Evolutionary conservation across 495 filamentous ascomycete species (phyloP).

Genomic region (Aspergillus carlsbadensis): DNA sequence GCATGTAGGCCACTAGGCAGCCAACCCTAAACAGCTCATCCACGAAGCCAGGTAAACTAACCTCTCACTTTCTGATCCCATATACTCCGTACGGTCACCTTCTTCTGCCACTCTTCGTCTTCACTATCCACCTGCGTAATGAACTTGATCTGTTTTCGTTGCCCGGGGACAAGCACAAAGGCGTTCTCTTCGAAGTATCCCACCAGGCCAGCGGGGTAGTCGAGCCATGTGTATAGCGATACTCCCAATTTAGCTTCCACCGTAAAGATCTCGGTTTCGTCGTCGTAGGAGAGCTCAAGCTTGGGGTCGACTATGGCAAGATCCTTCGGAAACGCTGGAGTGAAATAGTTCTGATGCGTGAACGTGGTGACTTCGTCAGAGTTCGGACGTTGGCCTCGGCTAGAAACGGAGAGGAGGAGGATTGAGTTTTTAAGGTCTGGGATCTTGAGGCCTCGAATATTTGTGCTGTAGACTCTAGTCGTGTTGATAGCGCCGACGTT

Average conservation of each 20-base stretch:
- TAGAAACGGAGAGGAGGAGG: constrained; percentile 55
- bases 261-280: constrained; percentile 43
- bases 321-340: constrained; percentile 51
- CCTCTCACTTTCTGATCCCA: constrained; percentile 57
- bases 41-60: no score
- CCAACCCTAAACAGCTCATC: no score
- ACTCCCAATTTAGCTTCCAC: constrained; percentile 57
- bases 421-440: constrained; percentile 46
- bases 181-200: constrained; percentile 62
- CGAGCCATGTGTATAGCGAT: constrained; percentile 68
- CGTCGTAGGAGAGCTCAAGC: constrained; percentile 44
- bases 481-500: constrained; percentile 61
- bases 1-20: no score
- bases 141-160: constrained; percentile 50
- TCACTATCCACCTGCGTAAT: constrained; percentile 49
- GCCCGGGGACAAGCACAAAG: constrained; percentile 55
- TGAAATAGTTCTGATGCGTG: constrained; percentile 57
- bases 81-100: constrained; percentile 59
- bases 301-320: constrained; percentile 56
- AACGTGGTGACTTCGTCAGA: constrained; percentile 43
- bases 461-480: constrained; percentile 50
- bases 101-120: constrained; percentile 49
- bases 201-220: constrained; percentile 55
- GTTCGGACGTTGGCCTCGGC: constrained; percentile 55
- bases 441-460: constrained; percentile 34